These are phyloP conservation scores for Suillus subluteus DNA, from an alignment of 768 basidiomycete species.

Conservation along the genomic window DNA sequence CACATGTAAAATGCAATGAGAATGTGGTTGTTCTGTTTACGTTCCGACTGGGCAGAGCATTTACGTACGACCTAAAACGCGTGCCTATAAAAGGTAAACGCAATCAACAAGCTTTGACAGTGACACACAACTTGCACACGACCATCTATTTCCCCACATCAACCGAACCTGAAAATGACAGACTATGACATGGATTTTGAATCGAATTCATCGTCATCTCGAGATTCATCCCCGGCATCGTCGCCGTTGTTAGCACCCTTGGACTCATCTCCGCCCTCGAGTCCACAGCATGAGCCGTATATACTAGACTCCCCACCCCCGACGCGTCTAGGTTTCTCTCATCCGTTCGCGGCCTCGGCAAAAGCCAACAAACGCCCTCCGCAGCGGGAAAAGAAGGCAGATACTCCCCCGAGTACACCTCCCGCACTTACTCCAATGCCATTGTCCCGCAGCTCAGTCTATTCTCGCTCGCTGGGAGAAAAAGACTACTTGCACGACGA, in stretches of 20 bases:
- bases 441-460: slow-evolving; percentile 14
- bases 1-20: too few species aligned
- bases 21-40: not conserved
- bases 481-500: slow-evolving; percentile 24
- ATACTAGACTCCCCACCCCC: slow-evolving; percentile 37
- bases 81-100: not conserved
- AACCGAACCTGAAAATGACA: slow-evolving; percentile 1
- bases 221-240: slow-evolving; percentile 52
- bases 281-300: slow-evolving; percentile 30
- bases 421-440: slow-evolving; percentile 17
- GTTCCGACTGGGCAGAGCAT: not conserved
- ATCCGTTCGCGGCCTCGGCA: slow-evolving; percentile 66
- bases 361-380: slow-evolving; percentile 48
- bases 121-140: slow-evolving; percentile 11
- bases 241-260: slow-evolving; percentile 45
- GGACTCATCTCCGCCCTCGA: slow-evolving; percentile 42
- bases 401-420: slow-evolving; percentile 26
- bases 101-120: slow-evolving; percentile 3
- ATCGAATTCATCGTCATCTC: slow-evolving; percentile 10
- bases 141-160: slow-evolving; percentile 2
- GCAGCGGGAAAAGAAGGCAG: slow-evolving; percentile 45
- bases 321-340: slow-evolving; percentile 20
- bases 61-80: not conserved
- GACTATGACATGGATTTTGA: slow-evolving; percentile 7
- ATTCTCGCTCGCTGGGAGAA: slow-evolving; percentile 30